Base-by-base conservation (phyloP, 2,329 filamentous ascomycete genomes). In the Fusarium burgessii region DNA sequence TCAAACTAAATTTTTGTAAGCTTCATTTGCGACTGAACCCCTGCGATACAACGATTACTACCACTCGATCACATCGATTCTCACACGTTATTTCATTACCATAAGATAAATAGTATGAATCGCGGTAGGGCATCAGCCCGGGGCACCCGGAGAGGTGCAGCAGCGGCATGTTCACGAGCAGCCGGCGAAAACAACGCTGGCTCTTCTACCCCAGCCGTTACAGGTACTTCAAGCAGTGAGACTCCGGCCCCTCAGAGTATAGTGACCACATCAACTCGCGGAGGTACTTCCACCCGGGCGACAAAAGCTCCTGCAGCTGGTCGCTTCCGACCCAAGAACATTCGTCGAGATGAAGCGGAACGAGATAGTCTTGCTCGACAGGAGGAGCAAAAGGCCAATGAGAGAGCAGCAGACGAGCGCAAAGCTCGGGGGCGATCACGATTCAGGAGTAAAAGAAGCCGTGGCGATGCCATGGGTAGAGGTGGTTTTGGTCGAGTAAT, bases 311-410 rank as follows among this genome's bases (percentile, higher is more conserved):
- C 80, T n/a, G 76, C 77, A 23, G 65, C 76, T 13, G 80, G 79
- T 41, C 81, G 85, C 40, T 86, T 87, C 56, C 82, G 81, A 55
- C 85, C 85, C 33, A 86, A 82, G 70, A 84, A 83, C 63, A 75
- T 86, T 50, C 82, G 85, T 57, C 79, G 85, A 81, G 84, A 87
- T 77, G 85, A 86, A 59, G 82, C 83, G 10, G 84, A 86, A 55
- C 79, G 85, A 74, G 84, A 85, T 57, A 81, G 72, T 54, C 77
- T 87, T 13, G 85, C 85, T 47, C 79, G 82, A 15, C 79, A 82
- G 58, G 83, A 84, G 65, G 79, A 82, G 58, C 79, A 83, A 62
- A 84, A 84, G 67, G 81, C 82, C 4, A 80, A 69, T 36, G 81
- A 82, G 51, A 78, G 81, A 50, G 81, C 79, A 7, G 81, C 82